Evolutionary conservation across 139 green algal genomes (phyloP).

Genomic region (Edaphochlamys debaryana): DNA sequence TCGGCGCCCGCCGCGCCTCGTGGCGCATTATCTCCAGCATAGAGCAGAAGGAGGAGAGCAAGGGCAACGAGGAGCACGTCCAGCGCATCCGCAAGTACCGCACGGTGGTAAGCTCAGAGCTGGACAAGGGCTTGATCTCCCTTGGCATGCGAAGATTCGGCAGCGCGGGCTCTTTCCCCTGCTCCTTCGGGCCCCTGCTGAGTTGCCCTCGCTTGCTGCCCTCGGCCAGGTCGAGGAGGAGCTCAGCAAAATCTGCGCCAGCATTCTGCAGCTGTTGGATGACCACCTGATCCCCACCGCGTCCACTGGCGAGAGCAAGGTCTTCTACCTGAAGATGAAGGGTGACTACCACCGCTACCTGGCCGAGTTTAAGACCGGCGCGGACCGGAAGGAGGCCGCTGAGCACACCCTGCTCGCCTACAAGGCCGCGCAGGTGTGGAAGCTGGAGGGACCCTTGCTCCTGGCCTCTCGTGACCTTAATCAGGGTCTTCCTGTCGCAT

Average conservation of each 20-base stretch:
- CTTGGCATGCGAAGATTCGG: neutral
- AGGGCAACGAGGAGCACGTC: conserved; percentile 96
- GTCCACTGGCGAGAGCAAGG: conserved; percentile 93
- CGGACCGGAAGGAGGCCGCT: conserved; percentile 92
- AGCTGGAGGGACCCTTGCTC: neutral
- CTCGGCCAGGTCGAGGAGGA: conserved; percentile 84
- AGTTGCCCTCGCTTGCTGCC: neutral
- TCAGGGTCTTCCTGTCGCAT: too few relatives aligned
- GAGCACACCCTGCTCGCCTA: conserved; percentile 97
- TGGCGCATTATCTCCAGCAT: conserved; percentile 99
- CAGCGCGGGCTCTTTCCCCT: neutral
- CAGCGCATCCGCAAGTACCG: conserved; percentile 95
- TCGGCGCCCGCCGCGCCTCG: conserved; percentile 75
- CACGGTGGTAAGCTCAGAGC: conserved; percentile 70
- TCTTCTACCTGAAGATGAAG: conserved; percentile 94
- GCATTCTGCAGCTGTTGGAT: conserved; percentile 94
- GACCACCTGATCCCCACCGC: conserved; percentile 95
- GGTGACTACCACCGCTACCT: conserved; percentile 98
- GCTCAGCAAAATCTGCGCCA: conserved; percentile 87
- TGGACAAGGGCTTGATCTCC: conserved; percentile 35
- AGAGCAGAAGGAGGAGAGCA: conserved; percentile 99
- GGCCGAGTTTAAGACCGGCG: conserved; percentile 96
- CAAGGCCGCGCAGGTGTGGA: conserved; percentile 90
- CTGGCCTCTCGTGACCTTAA: too few relatives aligned
- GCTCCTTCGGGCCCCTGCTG: neutral